These are phyloP conservation scores for Aspergillus sp. DNA, from an alignment of 2,329 filamentous ascomycete species.

Conservation along the genomic window DNA sequence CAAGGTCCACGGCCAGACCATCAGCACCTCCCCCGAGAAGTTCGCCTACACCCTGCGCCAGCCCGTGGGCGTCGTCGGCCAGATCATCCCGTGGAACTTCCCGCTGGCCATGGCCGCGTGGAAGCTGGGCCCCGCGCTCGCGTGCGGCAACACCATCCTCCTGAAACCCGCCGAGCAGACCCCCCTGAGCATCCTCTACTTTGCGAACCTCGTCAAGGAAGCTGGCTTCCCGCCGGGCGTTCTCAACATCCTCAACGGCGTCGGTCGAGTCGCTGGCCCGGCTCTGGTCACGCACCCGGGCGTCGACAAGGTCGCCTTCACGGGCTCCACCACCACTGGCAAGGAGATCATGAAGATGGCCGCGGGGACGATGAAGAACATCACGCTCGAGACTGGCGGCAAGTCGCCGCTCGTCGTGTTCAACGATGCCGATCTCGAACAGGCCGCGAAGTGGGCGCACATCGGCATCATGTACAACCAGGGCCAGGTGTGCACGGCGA, in stretches of 20 bases:
- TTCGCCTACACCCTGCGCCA: conserved; percentile 78
- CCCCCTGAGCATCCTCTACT: conserved; percentile 24
- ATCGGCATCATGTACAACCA: conserved; percentile 40
- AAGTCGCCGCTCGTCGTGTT: conserved; percentile 59
- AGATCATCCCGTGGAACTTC: conserved; percentile 88
- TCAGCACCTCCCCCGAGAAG: conserved; percentile 49
- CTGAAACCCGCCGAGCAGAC: conserved; percentile 28
- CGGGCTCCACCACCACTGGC: conserved; percentile 24
- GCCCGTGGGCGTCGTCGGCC: conserved; percentile 70
- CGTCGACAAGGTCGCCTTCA: conserved; percentile 28
- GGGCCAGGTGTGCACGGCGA: conserved; percentile 27
- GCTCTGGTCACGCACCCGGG: conserved; percentile 22
- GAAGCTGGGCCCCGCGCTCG: conserved; percentile 27
- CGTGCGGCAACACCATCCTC: conserved; percentile 26
- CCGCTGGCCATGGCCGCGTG: conserved; percentile 64
- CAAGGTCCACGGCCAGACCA: conserved; percentile 81
- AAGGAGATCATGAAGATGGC: conserved; percentile 30
- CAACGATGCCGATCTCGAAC: conserved; percentile 55
- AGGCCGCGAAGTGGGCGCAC: conserved; percentile 61
- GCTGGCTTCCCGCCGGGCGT: conserved; percentile 28
- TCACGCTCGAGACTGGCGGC: conserved; percentile 44
- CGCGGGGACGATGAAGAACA: conserved; percentile 25
- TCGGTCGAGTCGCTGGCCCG: conserved; percentile 21
- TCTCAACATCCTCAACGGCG: conserved; percentile 26
- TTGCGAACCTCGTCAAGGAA: conserved; percentile 24